phyloP scores from a whole-genome alignment of 1,284 basidiomycete genomes.

The Trichosporon inkin region DNA sequence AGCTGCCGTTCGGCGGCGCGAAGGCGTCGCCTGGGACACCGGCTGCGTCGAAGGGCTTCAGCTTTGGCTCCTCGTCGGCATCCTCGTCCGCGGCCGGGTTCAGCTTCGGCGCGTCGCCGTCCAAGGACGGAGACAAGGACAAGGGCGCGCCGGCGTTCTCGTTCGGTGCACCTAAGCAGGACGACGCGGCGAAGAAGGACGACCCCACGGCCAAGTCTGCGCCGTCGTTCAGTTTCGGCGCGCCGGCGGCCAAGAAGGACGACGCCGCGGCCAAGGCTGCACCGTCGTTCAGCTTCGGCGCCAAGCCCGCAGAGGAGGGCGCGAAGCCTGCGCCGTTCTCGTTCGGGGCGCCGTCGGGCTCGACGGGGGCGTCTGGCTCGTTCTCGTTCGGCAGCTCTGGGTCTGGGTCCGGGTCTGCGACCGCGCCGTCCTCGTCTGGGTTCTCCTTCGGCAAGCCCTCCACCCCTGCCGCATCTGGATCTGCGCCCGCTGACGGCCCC shows the following conservation, averaged over 20 bases:
- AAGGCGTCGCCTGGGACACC: conserved; percentile 23
- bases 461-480: background rate
- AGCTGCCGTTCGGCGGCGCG: conserved; percentile 38
- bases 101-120: conserved; percentile 9
- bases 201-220: conserved; percentile 2
- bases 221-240: conserved; percentile 32
- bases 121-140: background rate
- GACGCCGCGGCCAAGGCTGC: conserved; percentile 1
- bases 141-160: conserved; percentile 16
- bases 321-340: conserved; percentile 17
- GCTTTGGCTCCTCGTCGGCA: background rate
- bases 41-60: conserved; percentile 6
- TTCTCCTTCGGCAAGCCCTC: conserved; percentile 18
- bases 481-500: too few species aligned
- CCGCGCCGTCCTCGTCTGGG: background rate
- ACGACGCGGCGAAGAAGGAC: background rate
- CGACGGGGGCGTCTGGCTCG: conserved; percentile 21
- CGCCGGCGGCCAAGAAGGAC: conserved; percentile 15
- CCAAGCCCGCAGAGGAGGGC: conserved; percentile 16
- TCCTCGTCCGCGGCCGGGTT: conserved; percentile 3
- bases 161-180: conserved; percentile 18
- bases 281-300: conserved; percentile 32
- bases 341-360: conserved; percentile 18
- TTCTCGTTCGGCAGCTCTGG: conserved; percentile 22
- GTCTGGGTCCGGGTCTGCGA: conserved; percentile 2